These are phyloP conservation scores for Gleditsia sinensis DNA, from an alignment of 306 rosid species.

Conservation along the genomic window DNA sequence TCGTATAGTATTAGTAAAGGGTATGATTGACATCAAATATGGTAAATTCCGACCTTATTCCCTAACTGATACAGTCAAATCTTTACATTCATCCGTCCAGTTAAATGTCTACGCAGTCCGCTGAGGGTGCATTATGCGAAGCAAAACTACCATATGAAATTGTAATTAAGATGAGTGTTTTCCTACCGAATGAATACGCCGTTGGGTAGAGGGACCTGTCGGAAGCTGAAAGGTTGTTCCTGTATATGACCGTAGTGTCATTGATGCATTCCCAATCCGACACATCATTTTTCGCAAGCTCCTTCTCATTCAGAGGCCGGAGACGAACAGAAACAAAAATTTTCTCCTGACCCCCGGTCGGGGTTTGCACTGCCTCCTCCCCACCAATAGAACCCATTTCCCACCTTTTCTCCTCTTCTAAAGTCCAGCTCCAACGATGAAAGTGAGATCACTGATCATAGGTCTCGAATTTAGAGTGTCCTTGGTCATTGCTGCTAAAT, in stretches of 20 bases:
- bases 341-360: constrained; percentile 56
- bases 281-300: constrained; percentile 65
- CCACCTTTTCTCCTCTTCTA: constrained; percentile 32
- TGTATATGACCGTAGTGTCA: constrained; percentile 75
- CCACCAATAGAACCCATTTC: constrained; percentile 75
- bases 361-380: constrained; percentile 60
- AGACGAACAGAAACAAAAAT: constrained; percentile 86
- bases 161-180: constrained; percentile 7
- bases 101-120: not conserved
- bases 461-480: constrained; percentile 35
- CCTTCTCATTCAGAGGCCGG: constrained; percentile 86
- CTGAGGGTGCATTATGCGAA: not conserved
- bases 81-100: not conserved
- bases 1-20: not conserved
- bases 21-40: constrained; percentile 21
- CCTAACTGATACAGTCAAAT: constrained; percentile 8
- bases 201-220: constrained; percentile 96
- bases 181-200: constrained; percentile 89
- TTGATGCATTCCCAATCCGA: constrained; percentile 97
- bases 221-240: constrained; percentile 83
- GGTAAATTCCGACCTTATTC: constrained; percentile 3
- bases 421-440: constrained; percentile 43
- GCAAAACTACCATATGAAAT: not conserved
- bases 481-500: constrained; percentile 21
- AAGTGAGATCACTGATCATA: constrained; percentile 27